Evolutionary conservation across 2,329 filamentous ascomycete species (phyloP).

Genomic region (Talaromyces sp.): DNA sequence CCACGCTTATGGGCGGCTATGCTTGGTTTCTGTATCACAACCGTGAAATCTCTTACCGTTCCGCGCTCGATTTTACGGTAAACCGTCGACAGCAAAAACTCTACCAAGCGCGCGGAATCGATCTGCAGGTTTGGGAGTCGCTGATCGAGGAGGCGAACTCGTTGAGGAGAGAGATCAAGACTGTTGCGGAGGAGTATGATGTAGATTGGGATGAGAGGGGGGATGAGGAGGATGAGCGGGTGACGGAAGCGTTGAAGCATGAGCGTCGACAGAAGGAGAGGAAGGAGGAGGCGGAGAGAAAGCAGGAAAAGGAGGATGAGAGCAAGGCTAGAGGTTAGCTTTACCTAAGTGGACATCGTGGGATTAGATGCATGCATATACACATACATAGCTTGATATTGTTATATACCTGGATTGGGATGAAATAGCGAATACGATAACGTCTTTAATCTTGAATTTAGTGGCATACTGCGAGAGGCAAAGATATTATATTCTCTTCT

Average conservation of each 20-base stretch:
- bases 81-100: slow-evolving; percentile 71
- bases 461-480: background rate
- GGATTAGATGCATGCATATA: background rate
- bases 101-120: slow-evolving; percentile 72
- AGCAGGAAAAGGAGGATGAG: slow-evolving; percentile 7
- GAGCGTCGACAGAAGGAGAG: slow-evolving; percentile 43
- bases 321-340: background rate
- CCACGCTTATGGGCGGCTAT: slow-evolving; percentile 83
- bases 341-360: background rate
- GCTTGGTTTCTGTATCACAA: slow-evolving; percentile 94
- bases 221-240: slow-evolving; percentile 65
- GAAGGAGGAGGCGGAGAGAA: slow-evolving; percentile 29
- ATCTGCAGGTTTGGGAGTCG: slow-evolving; percentile 71
- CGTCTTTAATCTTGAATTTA: background rate
- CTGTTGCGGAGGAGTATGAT: slow-evolving; percentile 80
- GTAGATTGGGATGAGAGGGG: slow-evolving; percentile 79
- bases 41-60: slow-evolving; percentile 80
- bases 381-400: background rate
- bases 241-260: slow-evolving; percentile 52
- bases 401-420: background rate
- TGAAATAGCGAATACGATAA: background rate
- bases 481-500: background rate
- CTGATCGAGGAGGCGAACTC: slow-evolving; percentile 76
- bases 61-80: slow-evolving; percentile 82
- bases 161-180: slow-evolving; percentile 73